phyloP scores from a whole-genome alignment of 2,329 filamentous ascomycete species.

The Alternaria arbusti region DNA sequence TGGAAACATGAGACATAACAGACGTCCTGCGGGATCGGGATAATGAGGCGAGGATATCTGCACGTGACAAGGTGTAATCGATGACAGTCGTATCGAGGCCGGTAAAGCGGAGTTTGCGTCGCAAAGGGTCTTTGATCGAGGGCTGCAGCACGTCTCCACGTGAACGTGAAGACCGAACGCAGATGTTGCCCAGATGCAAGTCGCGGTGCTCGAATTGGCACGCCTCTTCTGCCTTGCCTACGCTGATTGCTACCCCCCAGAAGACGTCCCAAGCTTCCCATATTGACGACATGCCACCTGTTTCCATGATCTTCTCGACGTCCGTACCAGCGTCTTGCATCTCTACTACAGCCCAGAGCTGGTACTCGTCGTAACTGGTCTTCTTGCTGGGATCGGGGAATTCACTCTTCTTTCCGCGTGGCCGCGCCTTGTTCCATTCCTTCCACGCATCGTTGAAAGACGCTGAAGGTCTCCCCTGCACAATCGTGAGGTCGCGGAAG shows the following conservation, averaged over 20 bases:
- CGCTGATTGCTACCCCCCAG: slow-evolving; percentile 68
- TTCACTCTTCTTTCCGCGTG: slow-evolving; percentile 54
- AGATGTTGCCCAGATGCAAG: slow-evolving; percentile 71
- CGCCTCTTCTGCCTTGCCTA: slow-evolving; percentile 67
- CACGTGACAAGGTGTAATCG: slow-evolving; percentile 72
- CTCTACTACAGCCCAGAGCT: slow-evolving; percentile 69
- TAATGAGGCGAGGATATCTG: slow-evolving; percentile 50
- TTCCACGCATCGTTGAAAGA: slow-evolving; percentile 58
- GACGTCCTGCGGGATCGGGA: slow-evolving; percentile 10
- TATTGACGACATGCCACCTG: slow-evolving; percentile 45
- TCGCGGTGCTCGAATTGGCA: slow-evolving; percentile 71
- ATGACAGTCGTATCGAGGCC: slow-evolving; percentile 68
- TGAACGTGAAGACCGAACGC: slow-evolving; percentile 51
- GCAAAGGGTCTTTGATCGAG: slow-evolving; percentile 44
- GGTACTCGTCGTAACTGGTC: slow-evolving; percentile 59
- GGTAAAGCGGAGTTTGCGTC: slow-evolving; percentile 58
- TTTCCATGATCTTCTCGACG: slow-evolving; percentile 51
- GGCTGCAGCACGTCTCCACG: slow-evolving; percentile 34
- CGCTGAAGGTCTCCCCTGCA: slow-evolving; percentile 62
- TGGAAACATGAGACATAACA: slow-evolving; percentile 13
- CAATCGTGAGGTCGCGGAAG: slow-evolving; percentile 64
- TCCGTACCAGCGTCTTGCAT: slow-evolving; percentile 71
- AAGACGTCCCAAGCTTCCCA: slow-evolving; percentile 67
- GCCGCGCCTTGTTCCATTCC: slow-evolving; percentile 51
- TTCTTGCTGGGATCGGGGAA: slow-evolving; percentile 65